phyloP scores from a whole-genome alignment of 306 rosid genomes.

The Prunus kanzakura region DNA sequence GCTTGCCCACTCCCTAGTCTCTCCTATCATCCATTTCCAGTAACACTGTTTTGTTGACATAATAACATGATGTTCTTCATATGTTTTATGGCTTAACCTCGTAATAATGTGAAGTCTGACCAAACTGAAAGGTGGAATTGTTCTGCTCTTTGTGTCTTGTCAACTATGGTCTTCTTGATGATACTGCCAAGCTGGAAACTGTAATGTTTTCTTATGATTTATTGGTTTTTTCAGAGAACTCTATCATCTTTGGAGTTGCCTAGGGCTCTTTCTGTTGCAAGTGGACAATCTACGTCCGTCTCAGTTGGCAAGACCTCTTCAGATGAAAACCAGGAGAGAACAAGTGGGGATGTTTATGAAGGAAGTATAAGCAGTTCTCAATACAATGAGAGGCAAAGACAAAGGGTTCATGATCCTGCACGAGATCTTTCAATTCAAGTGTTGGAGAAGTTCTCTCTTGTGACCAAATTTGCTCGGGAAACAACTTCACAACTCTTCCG shows the following conservation, averaged over 20 bases:
- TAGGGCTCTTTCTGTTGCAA: slow-evolving; percentile 64
- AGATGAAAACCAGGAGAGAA: slow-evolving; percentile 47
- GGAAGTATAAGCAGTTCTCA: slow-evolving; percentile 41
- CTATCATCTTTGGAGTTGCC: slow-evolving; percentile 95
- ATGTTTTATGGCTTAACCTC: not conserved
- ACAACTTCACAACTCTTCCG: slow-evolving; percentile 95
- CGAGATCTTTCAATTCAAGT: slow-evolving; percentile 94
- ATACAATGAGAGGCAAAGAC: slow-evolving; percentile 61
- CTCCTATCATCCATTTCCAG: not conserved
- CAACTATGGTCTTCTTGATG: not conserved
- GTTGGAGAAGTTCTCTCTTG: slow-evolving; percentile 93
- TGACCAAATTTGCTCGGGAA: slow-evolving; percentile 95
- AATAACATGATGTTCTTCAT: not conserved
- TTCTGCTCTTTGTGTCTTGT: not conserved
- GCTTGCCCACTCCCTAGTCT: not conserved
- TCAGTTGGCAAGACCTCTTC: slow-evolving; percentile 47
- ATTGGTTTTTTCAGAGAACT: slow-evolving; percentile 64
- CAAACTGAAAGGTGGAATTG: not conserved
- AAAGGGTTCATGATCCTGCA: slow-evolving; percentile 71
- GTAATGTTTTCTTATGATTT: slow-evolving; percentile 32
- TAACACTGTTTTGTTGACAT: not conserved
- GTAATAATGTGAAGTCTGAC: not conserved
- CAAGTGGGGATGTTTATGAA: slow-evolving; percentile 37
- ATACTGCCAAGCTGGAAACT: slow-evolving; percentile 1
- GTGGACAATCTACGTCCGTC: slow-evolving; percentile 45